Conservation (phyloP, 2,329 filamentous ascomycete genomes). For the Talaromyces funiculosus region DNA sequence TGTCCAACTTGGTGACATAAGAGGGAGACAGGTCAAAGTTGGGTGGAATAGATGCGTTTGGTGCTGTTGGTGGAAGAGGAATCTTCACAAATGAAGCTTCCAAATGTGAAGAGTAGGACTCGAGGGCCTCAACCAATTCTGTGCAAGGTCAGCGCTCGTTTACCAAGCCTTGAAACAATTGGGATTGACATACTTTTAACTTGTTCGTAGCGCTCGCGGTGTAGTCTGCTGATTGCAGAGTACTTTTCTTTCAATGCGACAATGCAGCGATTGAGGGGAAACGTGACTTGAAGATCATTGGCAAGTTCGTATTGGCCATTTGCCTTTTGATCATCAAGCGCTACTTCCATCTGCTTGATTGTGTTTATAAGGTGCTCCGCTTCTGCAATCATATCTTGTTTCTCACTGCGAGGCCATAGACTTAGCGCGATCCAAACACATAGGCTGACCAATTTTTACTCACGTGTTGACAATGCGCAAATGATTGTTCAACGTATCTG, state of each 20-base stretch:
- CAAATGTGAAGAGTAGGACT: conserved; percentile 94
- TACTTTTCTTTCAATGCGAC: conserved; percentile 81
- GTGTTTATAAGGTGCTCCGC: conserved; percentile 76
- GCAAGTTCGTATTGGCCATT: conserved; percentile 60
- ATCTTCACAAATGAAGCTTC: conserved; percentile 83
- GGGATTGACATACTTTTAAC: conserved; percentile 67
- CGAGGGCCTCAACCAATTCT: conserved; percentile 89
- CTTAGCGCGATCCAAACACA: background rate
- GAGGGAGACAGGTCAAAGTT: conserved; percentile 87
- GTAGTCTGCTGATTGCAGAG: conserved; percentile 68
- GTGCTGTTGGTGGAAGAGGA: conserved; percentile 73
- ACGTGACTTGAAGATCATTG: conserved; percentile 68
- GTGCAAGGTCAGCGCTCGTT: conserved; percentile 22
- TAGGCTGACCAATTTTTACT: conserved; percentile 21
- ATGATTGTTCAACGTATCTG: conserved; percentile 86
- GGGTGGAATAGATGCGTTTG: conserved; percentile 69
- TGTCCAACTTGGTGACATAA: conserved; percentile 80
- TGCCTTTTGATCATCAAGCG: conserved; percentile 69
- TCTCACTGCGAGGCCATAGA: conserved; percentile 54
- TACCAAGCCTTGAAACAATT: background rate
- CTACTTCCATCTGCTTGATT: conserved; percentile 90
- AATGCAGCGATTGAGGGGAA: conserved; percentile 75
- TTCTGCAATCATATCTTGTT: conserved; percentile 84
- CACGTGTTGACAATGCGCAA: conserved; percentile 71
- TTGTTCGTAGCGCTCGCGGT: conserved; percentile 89